Conservation (phyloP, 192 early-diverging fungal genomes). For the Geranomyces variabilis region DNA sequence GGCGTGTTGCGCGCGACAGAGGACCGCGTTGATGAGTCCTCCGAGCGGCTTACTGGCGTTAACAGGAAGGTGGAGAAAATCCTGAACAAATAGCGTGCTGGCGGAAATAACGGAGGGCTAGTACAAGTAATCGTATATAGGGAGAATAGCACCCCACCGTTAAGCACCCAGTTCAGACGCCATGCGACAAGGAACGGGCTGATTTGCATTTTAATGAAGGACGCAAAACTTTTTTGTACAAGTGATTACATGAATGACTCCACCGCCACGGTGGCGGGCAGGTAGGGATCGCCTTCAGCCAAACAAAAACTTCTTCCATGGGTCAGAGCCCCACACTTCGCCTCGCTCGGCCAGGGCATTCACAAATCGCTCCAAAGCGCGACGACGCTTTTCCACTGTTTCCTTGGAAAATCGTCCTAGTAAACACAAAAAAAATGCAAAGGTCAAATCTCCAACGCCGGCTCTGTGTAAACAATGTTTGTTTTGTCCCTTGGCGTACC, state of each 20-base stretch:
- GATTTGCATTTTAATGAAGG: too few species aligned
- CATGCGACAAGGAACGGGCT: too few species aligned
- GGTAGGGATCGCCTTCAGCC: conserved; percentile 2
- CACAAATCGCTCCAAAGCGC: conserved; percentile 13
- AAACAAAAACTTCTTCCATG: conserved; percentile 17
- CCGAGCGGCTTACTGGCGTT: conserved; percentile 14
- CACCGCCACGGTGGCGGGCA: too few species aligned
- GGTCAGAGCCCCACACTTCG: conserved; percentile 21
- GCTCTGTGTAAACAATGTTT: too few species aligned
- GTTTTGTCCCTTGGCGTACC: too few species aligned
- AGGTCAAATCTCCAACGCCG: too few species aligned
- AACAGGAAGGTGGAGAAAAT: conserved; percentile 28
- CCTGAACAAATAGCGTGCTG: conserved; percentile 22
- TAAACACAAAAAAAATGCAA: background rate
- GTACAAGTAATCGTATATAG: too few species aligned
- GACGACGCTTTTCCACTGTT: conserved; percentile 6
- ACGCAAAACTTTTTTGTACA: too few species aligned
- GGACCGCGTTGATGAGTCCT: conserved; percentile 1
- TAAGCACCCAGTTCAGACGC: too few species aligned
- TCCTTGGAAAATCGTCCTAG: conserved; percentile 1
- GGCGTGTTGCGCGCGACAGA: conserved; percentile 14
- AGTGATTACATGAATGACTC: too few species aligned
- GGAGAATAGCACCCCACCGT: too few species aligned
- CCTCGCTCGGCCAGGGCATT: conserved; percentile 18
- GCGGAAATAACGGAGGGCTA: too few species aligned